Conservation (phyloP, 768 basidiomycete genomes). For the Ephemerocybe angulata region DNA sequence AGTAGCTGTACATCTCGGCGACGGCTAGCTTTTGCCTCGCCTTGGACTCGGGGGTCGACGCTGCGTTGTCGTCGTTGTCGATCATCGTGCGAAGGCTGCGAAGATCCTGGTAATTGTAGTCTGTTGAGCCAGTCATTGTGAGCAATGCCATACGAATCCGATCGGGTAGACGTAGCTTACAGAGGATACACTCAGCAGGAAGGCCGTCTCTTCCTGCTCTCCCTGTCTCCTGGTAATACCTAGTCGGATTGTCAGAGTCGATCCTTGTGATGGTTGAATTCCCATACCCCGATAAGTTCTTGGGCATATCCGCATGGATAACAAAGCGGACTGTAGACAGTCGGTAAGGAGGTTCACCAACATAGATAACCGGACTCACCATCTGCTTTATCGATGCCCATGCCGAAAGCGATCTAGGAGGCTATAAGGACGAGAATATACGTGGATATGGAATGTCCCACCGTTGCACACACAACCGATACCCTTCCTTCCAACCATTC, state of each 20-base stretch:
- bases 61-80: constrained; percentile 46
- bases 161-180: constrained; percentile 40
- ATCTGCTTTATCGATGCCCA: constrained; percentile 90
- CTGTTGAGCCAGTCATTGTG: constrained; percentile 34
- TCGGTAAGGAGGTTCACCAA: neutral
- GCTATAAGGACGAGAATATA: neutral
- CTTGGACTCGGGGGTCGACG: constrained; percentile 53
- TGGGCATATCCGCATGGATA: constrained; percentile 81
- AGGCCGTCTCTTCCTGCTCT: constrained; percentile 90
- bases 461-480: constrained; percentile 90
- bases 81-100: constrained; percentile 57
- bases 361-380: constrained; percentile 37
- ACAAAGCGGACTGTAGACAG: constrained; percentile 74
- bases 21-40: constrained; percentile 64
- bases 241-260: constrained; percentile 23
- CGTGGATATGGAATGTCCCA: constrained; percentile 29
- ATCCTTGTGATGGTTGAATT: neutral
- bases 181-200: constrained; percentile 81
- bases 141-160: neutral
- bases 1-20: constrained; percentile 72
- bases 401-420: constrained; percentile 86
- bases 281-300: constrained; percentile 75
- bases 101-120: constrained; percentile 62
- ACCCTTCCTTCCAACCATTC: constrained; percentile 73
- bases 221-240: constrained; percentile 95